Percentiles rank a stretch among this genome's conserved stretches.
phyloP scores from a whole-genome alignment of 2,329 filamentous ascomycete species.

The Talaromyces marneffei region DNA sequence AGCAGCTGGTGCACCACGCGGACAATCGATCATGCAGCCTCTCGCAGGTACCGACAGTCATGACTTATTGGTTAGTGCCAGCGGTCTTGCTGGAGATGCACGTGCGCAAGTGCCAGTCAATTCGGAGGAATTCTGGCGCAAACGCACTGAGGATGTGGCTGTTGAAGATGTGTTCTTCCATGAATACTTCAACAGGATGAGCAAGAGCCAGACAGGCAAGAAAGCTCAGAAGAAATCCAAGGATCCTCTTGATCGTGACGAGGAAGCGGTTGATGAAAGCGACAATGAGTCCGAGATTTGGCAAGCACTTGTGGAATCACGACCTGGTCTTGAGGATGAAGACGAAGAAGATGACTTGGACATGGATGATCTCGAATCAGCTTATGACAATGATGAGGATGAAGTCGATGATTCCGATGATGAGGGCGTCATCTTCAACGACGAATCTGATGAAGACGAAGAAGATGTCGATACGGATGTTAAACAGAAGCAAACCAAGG shows the following conservation, averaged over 20 bases:
- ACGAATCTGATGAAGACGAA: constrained; percentile 43
- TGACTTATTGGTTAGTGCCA: constrained; percentile 55
- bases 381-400: constrained; percentile 44
- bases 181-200: constrained; percentile 78
- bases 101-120: constrained; percentile 66
- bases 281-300: constrained; percentile 76
- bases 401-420: constrained; percentile 35
- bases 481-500: constrained; percentile 12
- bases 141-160: constrained; percentile 78
- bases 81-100: constrained; percentile 41
- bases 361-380: constrained; percentile 50
- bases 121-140: constrained; percentile 82
- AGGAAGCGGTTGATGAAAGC: constrained; percentile 46
- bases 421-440: constrained; percentile 43
- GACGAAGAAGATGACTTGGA: constrained; percentile 55
- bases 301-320: constrained; percentile 78
- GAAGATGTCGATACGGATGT: constrained; percentile 23
- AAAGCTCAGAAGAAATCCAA: constrained; percentile 48
- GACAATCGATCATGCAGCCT: constrained; percentile 94
- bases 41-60: constrained; percentile 59
- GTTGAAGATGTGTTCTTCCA: constrained; percentile 98
- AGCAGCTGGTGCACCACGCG: constrained; percentile 57
- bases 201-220: constrained; percentile 57
- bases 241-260: constrained; percentile 38
- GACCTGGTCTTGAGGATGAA: constrained; percentile 67